Evolutionary conservation across 176 grass and related monocot genomes (phyloP), one percentile per base, ranked within the genome.

Genomic region (Pharus latifolius): DNA sequence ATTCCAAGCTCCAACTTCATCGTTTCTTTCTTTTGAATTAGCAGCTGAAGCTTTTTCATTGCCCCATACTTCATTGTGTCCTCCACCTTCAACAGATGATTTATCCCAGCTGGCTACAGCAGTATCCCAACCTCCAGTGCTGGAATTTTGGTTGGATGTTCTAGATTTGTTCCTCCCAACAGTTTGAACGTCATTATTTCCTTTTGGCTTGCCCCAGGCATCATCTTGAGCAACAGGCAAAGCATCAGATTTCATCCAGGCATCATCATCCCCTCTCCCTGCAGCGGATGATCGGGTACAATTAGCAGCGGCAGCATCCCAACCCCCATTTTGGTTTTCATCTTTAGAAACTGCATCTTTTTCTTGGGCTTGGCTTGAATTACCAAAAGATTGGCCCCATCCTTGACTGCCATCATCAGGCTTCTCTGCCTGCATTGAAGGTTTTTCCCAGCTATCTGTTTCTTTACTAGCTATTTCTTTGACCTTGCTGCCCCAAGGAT

Each of bases 401-500:
- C 55, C 65, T 67, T 83, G 68, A 50, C 11, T 66, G 35, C 0
- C 65, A 55, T 55, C 61, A 45, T 65, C 71, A 18, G n/a, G 27
- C 65, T 84, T 88, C 12, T 72, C 72, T 49, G 43, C 38, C 52
- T 51, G 45, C 65, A 70, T 23, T 34, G 76, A 30, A 42, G 66
- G 29, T 41, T 63, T 84, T 70, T 16, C 86, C 76, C 86, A 88
- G 67, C 20, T 48, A 73, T 77, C 67, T 24, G 61, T 22, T 67
- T 80, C 86, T 48, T 80, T 58, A 9, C 2, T 56, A 61, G 44
- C 53, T 34, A 72, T 54, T 62, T 52, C 73, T 60, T 88, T 88
- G 12, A 80, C 80, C 37, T 88, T 88, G 68, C 71, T 74, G 29
- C 77, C 86, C 86, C 81, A 88, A 72, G 71, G 72, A 76, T 80